Evolutionary conservation across 192 early-diverging fungal species (phyloP).

Genomic region (Allomyces macrogynus): DNA sequence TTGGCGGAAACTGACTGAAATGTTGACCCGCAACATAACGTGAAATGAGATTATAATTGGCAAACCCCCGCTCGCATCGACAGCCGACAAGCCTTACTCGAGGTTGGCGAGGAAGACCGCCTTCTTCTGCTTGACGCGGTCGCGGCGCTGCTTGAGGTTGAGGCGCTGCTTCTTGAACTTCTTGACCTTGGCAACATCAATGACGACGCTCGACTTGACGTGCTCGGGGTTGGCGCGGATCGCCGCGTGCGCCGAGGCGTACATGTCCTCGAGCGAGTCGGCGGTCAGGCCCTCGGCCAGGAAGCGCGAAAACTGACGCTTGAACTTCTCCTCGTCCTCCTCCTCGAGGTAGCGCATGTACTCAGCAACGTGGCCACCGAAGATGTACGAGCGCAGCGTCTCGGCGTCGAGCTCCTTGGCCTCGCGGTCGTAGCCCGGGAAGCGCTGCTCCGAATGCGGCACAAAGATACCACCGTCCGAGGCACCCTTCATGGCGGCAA

Average conservation of each 20-base stretch:
- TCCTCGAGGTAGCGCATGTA: constrained; percentile 97
- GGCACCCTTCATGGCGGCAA: constrained; percentile 96
- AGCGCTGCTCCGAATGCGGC: constrained; percentile 88
- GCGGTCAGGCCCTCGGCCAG: constrained; percentile 66
- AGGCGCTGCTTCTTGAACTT: constrained; percentile 46
- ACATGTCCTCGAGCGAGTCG: constrained; percentile 89
- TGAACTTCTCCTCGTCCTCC: constrained; percentile 97
- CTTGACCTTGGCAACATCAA: constrained; percentile 44
- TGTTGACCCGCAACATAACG: too few species aligned
- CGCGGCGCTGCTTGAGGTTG: constrained; percentile 80
- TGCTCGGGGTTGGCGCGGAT: constrained; percentile 76
- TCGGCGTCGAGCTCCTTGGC: constrained; percentile 80
- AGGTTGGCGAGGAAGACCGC: constrained; percentile 28
- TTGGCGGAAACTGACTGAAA: too few species aligned
- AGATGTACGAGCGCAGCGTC: constrained; percentile 87
- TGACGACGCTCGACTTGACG: constrained; percentile 48
- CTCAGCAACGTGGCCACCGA: constrained; percentile 89
- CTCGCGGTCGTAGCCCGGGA: constrained; percentile 85
- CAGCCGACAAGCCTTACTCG: too few species aligned
- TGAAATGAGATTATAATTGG: too few species aligned
- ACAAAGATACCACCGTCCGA: constrained; percentile 95
- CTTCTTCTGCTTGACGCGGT: constrained; percentile 81
- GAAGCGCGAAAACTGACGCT: constrained; percentile 84
- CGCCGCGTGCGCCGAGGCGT: constrained; percentile 71
- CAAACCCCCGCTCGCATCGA: too few species aligned